A percentile compares a stretch with the other conserved stretches of the same genome.
phyloP scores from a whole-genome alignment of 2,329 filamentous ascomycete species.

The Talaromyces amestolkiae region DNA sequence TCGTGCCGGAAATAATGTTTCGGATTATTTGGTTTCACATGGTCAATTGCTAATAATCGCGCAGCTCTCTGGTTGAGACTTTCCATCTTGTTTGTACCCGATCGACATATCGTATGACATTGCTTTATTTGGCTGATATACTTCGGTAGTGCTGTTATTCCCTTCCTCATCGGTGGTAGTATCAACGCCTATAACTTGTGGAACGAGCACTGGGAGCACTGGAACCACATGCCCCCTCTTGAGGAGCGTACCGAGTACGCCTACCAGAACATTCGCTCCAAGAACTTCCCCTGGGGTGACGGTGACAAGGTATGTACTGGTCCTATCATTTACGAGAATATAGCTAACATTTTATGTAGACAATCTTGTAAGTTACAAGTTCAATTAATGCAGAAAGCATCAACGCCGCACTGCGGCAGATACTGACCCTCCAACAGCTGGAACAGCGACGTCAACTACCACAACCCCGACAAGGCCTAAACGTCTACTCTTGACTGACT shows the following conservation, averaged over 20 bases:
- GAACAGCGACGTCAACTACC: constrained; percentile 94
- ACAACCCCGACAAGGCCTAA: constrained; percentile 77
- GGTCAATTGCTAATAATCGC: constrained; percentile 28
- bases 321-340: not conserved
- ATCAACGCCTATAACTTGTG: constrained; percentile 89
- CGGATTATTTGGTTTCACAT: not conserved
- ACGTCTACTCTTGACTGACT: not conserved
- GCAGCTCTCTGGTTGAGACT: constrained; percentile 93
- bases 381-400: not conserved
- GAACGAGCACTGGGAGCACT: constrained; percentile 97
- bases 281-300: constrained; percentile 93
- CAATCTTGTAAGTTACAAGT: constrained; percentile 60
- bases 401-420: not conserved
- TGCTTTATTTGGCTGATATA: constrained; percentile 17
- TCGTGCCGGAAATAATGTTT: constrained; percentile 9
- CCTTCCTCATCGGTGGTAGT: constrained; percentile 66
- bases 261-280: constrained; percentile 96
- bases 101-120: not conserved
- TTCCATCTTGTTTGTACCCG: constrained; percentile 77
- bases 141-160: constrained; percentile 65
- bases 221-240: constrained; percentile 75
- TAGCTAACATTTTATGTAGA: constrained; percentile 44
- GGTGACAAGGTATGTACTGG: constrained; percentile 78
- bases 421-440: constrained; percentile 58
- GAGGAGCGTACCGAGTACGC: constrained; percentile 92